Evolutionary conservation across 73 alveolate genomes (phyloP).

Genomic region (Stentor roeselii): DNA sequence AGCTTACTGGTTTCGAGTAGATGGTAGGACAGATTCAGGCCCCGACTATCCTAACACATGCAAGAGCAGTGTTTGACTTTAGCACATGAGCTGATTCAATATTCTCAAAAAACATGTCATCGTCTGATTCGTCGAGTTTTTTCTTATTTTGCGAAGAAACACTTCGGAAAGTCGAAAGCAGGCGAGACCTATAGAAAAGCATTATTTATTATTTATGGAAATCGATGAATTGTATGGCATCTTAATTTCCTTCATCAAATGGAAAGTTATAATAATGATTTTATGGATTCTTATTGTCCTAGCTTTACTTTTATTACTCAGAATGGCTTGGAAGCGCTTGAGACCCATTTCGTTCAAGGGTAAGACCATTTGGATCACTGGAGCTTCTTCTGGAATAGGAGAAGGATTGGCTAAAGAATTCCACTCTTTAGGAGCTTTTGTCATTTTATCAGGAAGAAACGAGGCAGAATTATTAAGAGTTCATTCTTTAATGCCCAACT

Average conservation of each 20-base stretch:
- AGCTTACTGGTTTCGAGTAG: no score
- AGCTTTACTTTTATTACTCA: no score
- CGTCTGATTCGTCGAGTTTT: neutral
- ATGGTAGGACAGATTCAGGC: no score
- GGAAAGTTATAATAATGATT: no score
- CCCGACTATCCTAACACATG: no score
- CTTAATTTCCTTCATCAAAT: no score
- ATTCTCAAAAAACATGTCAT: neutral
- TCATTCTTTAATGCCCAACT: neutral
- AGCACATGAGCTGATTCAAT: constrained; percentile 8
- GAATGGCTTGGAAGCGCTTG: no score
- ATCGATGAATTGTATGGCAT: no score
- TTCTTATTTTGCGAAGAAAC: neutral
- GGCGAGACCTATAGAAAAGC: neutral
- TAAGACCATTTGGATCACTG: constrained; percentile 42
- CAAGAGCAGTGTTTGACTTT: constrained; percentile 15
- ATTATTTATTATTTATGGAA: no score
- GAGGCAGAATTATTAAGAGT: constrained; percentile 25
- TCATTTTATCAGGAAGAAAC: constrained; percentile 30
- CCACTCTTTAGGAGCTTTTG: constrained; percentile 22
- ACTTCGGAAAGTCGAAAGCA: neutral
- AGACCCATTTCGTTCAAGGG: no score
- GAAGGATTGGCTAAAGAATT: constrained; percentile 25
- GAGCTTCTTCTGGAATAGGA: constrained; percentile 42
- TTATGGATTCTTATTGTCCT: no score